These are phyloP conservation scores for Fraxinus velutina DNA, from an alignment of 305 asterid genomes.

Conservation along the genomic window DNA sequence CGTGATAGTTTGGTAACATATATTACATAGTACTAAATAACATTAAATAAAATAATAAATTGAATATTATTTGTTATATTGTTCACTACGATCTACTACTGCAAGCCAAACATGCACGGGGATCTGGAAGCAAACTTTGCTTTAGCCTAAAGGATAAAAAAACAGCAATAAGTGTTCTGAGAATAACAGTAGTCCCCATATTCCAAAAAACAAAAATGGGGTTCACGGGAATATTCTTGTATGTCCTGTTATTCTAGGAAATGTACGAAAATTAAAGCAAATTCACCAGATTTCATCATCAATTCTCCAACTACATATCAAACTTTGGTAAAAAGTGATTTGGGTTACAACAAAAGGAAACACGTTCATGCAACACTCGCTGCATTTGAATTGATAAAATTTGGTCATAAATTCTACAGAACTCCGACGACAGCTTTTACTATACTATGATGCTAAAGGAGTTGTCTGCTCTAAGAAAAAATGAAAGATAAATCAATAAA, in stretches of 20 bases:
- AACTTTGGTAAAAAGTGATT: background rate
- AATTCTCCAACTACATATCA: background rate
- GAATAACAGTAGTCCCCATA: background rate
- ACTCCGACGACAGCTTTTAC: background rate
- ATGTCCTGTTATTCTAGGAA: background rate
- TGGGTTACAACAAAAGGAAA: background rate
- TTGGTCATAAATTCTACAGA: background rate
- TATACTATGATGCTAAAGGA: background rate
- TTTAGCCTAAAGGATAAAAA: background rate
- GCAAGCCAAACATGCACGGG: background rate
- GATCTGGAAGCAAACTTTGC: background rate
- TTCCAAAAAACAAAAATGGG: background rate
- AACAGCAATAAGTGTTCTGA: background rate
- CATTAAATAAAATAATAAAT: background rate
- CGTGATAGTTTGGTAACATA: background rate
- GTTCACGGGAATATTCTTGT: background rate
- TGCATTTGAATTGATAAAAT: background rate
- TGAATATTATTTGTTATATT: background rate
- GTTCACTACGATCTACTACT: background rate
- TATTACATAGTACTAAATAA: background rate
- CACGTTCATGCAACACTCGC: background rate
- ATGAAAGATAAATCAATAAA: background rate
- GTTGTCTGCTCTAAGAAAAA: background rate
- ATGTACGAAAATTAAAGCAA: background rate
- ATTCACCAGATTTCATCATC: background rate